A percentile compares a stretch with the other conserved stretches of the same genome.
Conservation (phyloP, 2,329 filamentous ascomycete species). For the Dactylellina cionopaga region DNA sequence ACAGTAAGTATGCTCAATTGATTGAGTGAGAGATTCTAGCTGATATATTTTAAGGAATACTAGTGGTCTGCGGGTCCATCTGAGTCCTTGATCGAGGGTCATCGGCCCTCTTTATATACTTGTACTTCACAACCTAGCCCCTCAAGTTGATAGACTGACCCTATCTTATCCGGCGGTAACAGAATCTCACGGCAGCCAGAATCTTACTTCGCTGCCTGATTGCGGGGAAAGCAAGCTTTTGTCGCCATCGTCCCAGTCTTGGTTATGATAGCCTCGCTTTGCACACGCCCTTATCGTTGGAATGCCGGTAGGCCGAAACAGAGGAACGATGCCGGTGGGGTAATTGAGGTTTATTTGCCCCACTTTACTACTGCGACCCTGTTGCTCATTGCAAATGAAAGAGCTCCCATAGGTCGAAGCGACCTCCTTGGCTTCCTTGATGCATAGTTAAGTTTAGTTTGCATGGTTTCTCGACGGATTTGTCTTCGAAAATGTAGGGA, state of each 20-base stretch:
- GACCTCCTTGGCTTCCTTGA: background rate
- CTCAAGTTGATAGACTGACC: background rate
- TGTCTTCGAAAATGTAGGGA: slow-evolving; percentile 1
- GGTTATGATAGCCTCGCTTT: background rate
- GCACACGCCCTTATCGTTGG: background rate
- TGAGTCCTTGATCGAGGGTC: background rate
- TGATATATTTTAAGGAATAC: background rate
- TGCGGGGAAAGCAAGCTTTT: slow-evolving; percentile 30
- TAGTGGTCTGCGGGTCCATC: background rate
- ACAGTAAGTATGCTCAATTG: slow-evolving; percentile 54
- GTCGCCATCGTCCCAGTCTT: slow-evolving; percentile 21
- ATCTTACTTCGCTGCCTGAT: slow-evolving; percentile 2
- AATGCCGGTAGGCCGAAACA: too few species aligned
- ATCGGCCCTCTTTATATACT: slow-evolving; percentile 11
- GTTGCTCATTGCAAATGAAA: slow-evolving; percentile 26
- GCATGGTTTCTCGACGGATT: slow-evolving; percentile 23
- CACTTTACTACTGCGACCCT: background rate
- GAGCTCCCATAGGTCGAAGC: slow-evolving; percentile 18
- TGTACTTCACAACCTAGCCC: background rate
- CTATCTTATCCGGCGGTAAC: slow-evolving; percentile 27
- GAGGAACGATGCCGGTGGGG: background rate
- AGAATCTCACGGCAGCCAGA: background rate
- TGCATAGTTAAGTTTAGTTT: slow-evolving; percentile 39
- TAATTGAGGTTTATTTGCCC: background rate
- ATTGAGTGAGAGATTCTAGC: background rate